These are phyloP conservation scores for Fusarium gaditjirri DNA, from an alignment of 2,329 filamentous ascomycete species.

Conservation along the genomic window DNA sequence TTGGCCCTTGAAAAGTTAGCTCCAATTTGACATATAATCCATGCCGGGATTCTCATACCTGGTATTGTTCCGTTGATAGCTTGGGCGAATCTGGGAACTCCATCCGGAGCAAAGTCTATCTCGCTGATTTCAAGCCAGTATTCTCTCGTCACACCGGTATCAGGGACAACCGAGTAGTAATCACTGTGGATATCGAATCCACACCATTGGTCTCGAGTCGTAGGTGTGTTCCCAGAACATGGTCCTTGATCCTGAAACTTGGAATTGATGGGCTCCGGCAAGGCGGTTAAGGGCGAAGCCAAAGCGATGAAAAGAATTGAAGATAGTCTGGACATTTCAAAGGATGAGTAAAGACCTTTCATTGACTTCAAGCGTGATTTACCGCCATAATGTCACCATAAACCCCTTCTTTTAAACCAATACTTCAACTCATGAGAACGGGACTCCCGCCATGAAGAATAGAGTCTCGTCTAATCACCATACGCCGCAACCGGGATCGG, in stretches of 20 bases:
- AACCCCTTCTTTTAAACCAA: conserved; percentile 12
- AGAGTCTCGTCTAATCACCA: neutral
- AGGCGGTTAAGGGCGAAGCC: neutral
- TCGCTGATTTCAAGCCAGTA: conserved; percentile 59
- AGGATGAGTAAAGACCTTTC: neutral
- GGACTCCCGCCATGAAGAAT: conserved; percentile 8
- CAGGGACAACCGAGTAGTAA: conserved; percentile 53
- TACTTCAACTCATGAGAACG: neutral
- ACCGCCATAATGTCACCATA: neutral
- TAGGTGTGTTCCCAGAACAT: conserved; percentile 46
- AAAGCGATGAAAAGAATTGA: conserved; percentile 2
- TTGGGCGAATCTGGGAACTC: conserved; percentile 53
- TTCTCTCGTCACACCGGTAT: conserved; percentile 63
- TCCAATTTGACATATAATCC: neutral
- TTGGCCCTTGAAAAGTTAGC: conserved; percentile 54
- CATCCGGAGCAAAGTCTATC: conserved; percentile 57
- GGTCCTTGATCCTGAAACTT: conserved; percentile 6
- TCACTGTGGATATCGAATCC: conserved; percentile 61
- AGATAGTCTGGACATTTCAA: conserved; percentile 16
- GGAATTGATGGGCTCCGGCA: conserved; percentile 9
- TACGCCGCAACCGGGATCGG: conserved; percentile 11
- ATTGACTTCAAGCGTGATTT: neutral
- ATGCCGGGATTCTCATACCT: conserved; percentile 42
- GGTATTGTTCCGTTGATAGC: conserved; percentile 69
- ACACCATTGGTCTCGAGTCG: conserved; percentile 56